These are phyloP conservation scores for Lactarius sp. DNA, from an alignment of 768 basidiomycete species.

Conservation along the genomic window DNA sequence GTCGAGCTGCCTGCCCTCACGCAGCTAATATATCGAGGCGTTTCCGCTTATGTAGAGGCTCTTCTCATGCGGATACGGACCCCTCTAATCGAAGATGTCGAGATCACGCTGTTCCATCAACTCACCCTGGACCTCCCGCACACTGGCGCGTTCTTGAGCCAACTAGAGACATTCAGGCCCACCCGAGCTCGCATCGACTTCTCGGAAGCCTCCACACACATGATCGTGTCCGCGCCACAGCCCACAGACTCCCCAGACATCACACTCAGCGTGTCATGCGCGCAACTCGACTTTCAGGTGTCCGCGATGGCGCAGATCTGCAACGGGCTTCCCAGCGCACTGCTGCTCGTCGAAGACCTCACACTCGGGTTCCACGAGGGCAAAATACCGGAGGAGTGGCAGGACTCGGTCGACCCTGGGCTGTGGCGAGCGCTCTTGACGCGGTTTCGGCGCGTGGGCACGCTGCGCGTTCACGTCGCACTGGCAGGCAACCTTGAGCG, in stretches of 20 bases:
- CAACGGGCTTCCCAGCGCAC: not conserved
- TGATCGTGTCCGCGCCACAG: not conserved
- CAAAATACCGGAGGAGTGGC: not conserved
- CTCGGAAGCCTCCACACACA: not conserved
- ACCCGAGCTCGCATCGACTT: conserved; percentile 10
- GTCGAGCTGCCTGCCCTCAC: conserved; percentile 10
- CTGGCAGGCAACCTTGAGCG: conserved; percentile 1
- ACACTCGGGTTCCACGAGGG: conserved; percentile 9
- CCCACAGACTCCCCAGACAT: conserved; percentile 2
- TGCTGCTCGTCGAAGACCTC: conserved; percentile 6
- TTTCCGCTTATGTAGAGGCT: conserved; percentile 12
- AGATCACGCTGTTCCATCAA: conserved; percentile 16
- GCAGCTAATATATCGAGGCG: conserved; percentile 13
- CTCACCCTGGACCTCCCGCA: conserved; percentile 8
- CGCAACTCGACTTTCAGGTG: conserved; percentile 15
- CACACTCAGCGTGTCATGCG: not conserved
- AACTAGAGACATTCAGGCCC: not conserved
- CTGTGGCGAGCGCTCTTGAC: conserved; percentile 8
- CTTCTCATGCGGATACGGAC: conserved; percentile 11
- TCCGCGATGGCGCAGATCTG: conserved; percentile 11
- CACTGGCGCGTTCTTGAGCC: not conserved
- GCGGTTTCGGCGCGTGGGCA: not conserved
- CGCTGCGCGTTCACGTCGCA: conserved; percentile 8
- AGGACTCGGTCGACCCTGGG: not conserved
- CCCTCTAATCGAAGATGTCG: conserved; percentile 9